Evolutionary conservation across 345 rosid species (phyloP).

Genomic region (Erodium maritimum): DNA sequence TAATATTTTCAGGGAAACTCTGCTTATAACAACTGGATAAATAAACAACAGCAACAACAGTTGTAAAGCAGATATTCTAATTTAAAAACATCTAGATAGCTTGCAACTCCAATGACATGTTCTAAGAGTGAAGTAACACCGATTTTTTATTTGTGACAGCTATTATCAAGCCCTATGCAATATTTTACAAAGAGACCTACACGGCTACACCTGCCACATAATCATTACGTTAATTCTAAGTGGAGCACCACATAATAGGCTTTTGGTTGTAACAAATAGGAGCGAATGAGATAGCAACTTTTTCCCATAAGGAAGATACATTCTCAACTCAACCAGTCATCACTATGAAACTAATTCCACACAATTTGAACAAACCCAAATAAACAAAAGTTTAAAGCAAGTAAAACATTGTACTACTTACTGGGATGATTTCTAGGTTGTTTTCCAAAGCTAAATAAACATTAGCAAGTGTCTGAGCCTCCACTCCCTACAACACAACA

Average conservation of each 20-base stretch:
- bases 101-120: neutral
- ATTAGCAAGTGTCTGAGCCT: constrained; percentile 95
- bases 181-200: neutral
- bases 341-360: neutral
- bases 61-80: neutral
- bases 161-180: neutral
- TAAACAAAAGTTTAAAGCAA: constrained; percentile 3
- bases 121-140: neutral
- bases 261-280: neutral
- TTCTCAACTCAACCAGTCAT: neutral
- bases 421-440: constrained; percentile 94
- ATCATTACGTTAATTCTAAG: neutral
- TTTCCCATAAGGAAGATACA: neutral
- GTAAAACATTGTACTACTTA: constrained; percentile 25
- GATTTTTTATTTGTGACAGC: neutral
- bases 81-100: neutral
- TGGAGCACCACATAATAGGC: neutral
- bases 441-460: constrained; percentile 90
- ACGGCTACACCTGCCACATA: too few species aligned
- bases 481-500: constrained; percentile 65
- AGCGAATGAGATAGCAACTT: neutral
- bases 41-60: neutral
- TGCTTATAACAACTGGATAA: neutral
- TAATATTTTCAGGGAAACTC: too few species aligned
- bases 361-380: neutral